Evolutionary conservation across 169 alveolate species (phyloP).

Genomic region (Plasmodium cynomolgi): DNA sequence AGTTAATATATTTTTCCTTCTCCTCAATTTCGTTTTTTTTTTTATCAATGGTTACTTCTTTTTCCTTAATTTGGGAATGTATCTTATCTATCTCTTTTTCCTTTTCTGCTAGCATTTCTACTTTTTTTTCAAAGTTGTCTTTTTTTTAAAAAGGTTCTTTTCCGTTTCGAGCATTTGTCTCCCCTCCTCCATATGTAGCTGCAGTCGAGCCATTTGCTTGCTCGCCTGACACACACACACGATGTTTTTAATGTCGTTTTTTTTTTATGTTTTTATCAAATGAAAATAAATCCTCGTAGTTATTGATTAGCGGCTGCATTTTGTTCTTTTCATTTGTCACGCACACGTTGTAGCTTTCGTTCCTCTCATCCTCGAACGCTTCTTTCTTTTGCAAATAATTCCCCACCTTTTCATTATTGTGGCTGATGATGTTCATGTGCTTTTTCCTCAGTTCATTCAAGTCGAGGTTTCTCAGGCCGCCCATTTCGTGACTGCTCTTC

Average conservation of each 20-base stretch:
- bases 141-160: conserved; percentile 56
- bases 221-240: conserved; percentile 75
- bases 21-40: conserved; percentile 56
- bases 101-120: conserved; percentile 63
- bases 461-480: conserved; percentile 28
- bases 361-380: conserved; percentile 5
- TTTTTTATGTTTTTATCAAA: conserved; percentile 43
- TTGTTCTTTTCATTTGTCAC: conserved; percentile 38
- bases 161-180: conserved; percentile 73
- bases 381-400: conserved; percentile 8
- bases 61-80: conserved; percentile 65
- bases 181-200: conserved; percentile 68
- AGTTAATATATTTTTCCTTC: conserved; percentile 59
- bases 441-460: conserved; percentile 34
- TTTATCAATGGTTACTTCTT: conserved; percentile 37
- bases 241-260: conserved; percentile 57
- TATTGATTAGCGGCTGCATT: conserved; percentile 4
- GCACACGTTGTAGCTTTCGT: conserved; percentile 17
- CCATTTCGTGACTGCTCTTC: conserved; percentile 11
- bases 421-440: conserved; percentile 7
- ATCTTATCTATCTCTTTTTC: conserved; percentile 71
- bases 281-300: conserved; percentile 43
- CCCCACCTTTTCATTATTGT: conserved; percentile 10
- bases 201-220: conserved; percentile 73
- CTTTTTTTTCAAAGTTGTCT: conserved; percentile 72